Evolutionary conservation across 805 yeast species (phyloP).

Genomic region (Barnettozyma californica): DNA sequence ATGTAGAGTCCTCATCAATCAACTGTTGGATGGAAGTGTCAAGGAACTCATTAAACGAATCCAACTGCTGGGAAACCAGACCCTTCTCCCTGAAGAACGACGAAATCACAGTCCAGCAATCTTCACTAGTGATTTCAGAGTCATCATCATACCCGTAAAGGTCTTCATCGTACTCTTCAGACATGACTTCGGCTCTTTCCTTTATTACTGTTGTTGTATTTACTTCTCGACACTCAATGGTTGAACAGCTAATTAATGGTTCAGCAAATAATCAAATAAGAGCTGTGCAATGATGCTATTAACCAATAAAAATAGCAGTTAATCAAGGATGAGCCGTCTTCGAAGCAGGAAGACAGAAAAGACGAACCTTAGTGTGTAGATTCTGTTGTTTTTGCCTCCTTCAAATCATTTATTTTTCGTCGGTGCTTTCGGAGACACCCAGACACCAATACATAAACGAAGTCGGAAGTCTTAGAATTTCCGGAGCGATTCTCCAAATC

Average conservation of each 20-base stretch:
- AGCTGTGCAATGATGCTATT: not conserved
- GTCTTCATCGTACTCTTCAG: slow-evolving; percentile 32
- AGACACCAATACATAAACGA: not conserved
- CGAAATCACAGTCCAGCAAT: slow-evolving; percentile 98
- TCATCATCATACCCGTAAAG: slow-evolving; percentile 50
- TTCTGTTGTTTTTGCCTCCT: not conserved
- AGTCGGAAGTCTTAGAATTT: not conserved
- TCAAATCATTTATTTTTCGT: slow-evolving; percentile 1
- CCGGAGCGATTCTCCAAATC: not conserved
- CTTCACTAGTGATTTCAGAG: slow-evolving; percentile 84
- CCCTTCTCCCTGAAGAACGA: slow-evolving; percentile 96
- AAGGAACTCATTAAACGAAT: slow-evolving; percentile 96
- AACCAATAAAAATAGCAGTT: not conserved
- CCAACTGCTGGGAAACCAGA: slow-evolving; percentile 94
- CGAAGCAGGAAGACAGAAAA: not conserved
- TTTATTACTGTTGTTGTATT: not conserved
- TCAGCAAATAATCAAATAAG: not conserved
- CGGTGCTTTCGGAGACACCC: slow-evolving; percentile 3
- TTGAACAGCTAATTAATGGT: not conserved
- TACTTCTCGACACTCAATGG: slow-evolving; percentile 1
- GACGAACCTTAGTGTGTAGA: not conserved
- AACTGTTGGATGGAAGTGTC: slow-evolving; percentile 95
- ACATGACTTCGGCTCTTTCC: slow-evolving; percentile 9
- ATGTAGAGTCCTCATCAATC: slow-evolving; percentile 90
- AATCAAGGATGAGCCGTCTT: not conserved